phyloP scores from a whole-genome alignment of 345 rosid species.

The Acer campestre region DNA sequence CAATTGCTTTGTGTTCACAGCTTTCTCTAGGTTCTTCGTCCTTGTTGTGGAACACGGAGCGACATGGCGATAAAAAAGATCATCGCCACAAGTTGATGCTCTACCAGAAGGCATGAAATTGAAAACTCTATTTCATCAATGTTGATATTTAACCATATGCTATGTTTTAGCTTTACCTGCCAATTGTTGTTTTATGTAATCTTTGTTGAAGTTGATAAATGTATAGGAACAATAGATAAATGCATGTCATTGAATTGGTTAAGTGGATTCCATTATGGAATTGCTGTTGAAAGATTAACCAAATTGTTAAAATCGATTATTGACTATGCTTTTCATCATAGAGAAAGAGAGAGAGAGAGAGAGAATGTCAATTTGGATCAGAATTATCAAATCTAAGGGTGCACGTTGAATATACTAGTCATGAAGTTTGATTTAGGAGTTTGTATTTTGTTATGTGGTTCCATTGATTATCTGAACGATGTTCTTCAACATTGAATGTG shows the following conservation, averaged over 20 bases:
- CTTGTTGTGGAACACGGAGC: slow-evolving; percentile 52
- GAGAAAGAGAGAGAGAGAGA: not conserved
- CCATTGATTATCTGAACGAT: not conserved
- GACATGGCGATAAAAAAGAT: slow-evolving; percentile 55
- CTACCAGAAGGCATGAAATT: slow-evolving; percentile 60
- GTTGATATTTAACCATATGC: not conserved
- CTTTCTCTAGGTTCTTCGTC: slow-evolving; percentile 53
- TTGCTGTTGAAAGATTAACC: no score
- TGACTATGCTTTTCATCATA: not conserved
- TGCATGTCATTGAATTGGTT: not conserved
- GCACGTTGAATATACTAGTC: not conserved
- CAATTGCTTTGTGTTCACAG: slow-evolving; percentile 64
- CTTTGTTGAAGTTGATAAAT: not conserved
- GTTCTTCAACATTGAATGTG: not conserved
- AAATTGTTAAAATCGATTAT: not conserved
- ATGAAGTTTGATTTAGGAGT: not conserved
- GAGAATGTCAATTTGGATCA: not conserved
- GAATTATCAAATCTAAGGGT: not conserved
- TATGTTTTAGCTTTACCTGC: no score
- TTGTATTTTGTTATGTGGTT: not conserved
- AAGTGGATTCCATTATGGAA: not conserved
- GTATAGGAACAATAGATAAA: no score
- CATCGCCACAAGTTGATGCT: slow-evolving; percentile 64
- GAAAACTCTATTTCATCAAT: slow-evolving; percentile 4
- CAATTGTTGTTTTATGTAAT: no score